These are phyloP conservation scores for Verticillium nonalfalfae DNA, from an alignment of 2,329 filamentous ascomycete genomes.

Conservation along the genomic window DNA sequence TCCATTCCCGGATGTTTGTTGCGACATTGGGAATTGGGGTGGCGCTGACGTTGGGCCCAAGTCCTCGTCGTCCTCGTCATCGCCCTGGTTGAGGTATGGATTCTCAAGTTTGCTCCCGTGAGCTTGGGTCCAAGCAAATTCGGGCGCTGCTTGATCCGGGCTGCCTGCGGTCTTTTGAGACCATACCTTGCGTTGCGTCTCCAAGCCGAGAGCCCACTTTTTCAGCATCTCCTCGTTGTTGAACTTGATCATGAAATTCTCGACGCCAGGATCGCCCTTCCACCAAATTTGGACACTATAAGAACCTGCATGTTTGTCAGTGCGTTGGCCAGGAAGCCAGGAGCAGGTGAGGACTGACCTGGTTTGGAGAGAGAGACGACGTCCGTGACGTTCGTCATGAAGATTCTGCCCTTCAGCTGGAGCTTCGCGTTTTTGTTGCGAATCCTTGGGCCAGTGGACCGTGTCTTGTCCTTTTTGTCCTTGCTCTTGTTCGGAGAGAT, in stretches of 20 bases:
- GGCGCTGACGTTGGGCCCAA: constrained; percentile 28
- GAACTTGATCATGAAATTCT: constrained; percentile 95
- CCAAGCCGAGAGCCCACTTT: constrained; percentile 80
- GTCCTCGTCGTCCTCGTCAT: constrained; percentile 57
- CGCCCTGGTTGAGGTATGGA: constrained; percentile 65
- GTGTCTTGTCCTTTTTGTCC: constrained; percentile 65
- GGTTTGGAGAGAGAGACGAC: constrained; percentile 83
- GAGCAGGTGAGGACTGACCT: constrained; percentile 51
- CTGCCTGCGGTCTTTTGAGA: constrained; percentile 39
- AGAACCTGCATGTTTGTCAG: constrained; percentile 54
- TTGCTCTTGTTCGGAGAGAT: constrained; percentile 77
- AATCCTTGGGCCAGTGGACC: constrained; percentile 48
- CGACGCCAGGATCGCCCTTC: constrained; percentile 92
- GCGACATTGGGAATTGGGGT: constrained; percentile 25
- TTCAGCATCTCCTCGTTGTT: constrained; percentile 86
- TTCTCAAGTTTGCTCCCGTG: constrained; percentile 67
- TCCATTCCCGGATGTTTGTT: not conserved
- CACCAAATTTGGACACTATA: constrained; percentile 98
- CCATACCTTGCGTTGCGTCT: constrained; percentile 65
- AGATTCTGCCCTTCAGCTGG: constrained; percentile 93
- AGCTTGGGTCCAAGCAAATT: constrained; percentile 74
- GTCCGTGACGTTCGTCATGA: constrained; percentile 98
- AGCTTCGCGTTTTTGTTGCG: constrained; percentile 69
- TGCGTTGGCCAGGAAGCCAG: constrained; percentile 6
- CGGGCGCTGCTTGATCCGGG: constrained; percentile 51